Evolutionary conservation across 768 basidiomycete species (phyloP), one percentile per base, ranked within the genome.

Genomic region (Tricholoma hemisulphureum): DNA sequence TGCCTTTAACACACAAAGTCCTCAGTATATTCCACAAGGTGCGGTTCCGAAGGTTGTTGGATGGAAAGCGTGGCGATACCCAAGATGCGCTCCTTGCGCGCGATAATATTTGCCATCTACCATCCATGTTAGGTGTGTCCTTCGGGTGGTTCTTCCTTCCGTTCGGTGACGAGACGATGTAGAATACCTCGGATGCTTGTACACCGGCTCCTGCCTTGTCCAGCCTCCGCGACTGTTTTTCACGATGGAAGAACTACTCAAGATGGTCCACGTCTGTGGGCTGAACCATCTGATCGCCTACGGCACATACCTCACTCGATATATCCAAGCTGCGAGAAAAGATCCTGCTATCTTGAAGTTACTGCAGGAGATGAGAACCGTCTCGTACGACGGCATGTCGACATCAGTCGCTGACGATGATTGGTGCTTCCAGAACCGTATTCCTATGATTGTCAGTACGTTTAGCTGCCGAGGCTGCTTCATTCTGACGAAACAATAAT

Each of bases 221-320:
- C 87, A 89, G 61, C 87, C 89, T 2, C 87, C 84, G 1, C 76
- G 73, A 58, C 78, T 85, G 62, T 77, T 75, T 4, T 91, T 86
- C 71, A 80, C 84, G 7, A 83, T 88, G 20, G 80, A 83, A 55
- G 90, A 92, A 65, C 73, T 92, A 50, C 69, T 83, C 24, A 82
- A 85, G 64, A 90, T 91, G 88, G 79, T 91, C 57, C 73, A 72
- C 46, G 75, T 79, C 46, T 86, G 87, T 62, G 77, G 81, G 18
- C 77, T 91, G 26, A 92, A 89, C 67, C 86, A 88, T 53, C 76
- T 91, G 9, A 86, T 86, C 67, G 87, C 89, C 63, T 92, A 91
- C 63, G 77, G 84, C 3, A 78, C 86, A 3, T 88, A 87, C 78
- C 80, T 92, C 57, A 76, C 81, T 23, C 75, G 68, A 37, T 88